Evolutionary conservation across 495 filamentous ascomycete genomes (phyloP).

Genomic region (Hyaloscypha variabilis): DNA sequence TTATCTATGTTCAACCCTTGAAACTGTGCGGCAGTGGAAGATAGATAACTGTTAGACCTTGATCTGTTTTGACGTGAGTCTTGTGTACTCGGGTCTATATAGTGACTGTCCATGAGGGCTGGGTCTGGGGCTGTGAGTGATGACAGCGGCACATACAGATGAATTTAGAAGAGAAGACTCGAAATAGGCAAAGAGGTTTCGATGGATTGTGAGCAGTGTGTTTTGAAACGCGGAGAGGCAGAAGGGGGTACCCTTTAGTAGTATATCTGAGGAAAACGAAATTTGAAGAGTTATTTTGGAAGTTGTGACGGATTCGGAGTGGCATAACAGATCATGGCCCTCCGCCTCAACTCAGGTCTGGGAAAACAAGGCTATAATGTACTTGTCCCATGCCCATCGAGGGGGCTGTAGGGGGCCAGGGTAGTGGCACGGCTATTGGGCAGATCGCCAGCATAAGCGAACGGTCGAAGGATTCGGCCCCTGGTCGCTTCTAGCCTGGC

Average conservation of each 20-base stretch:
- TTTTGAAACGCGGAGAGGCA: constrained; percentile 26
- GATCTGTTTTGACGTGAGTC: constrained; percentile 35
- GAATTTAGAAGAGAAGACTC: constrained; percentile 20
- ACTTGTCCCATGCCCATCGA: not conserved
- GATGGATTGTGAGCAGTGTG: constrained; percentile 23
- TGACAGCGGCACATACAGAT: constrained; percentile 31
- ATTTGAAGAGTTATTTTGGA: constrained; percentile 27
- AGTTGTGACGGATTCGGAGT: constrained; percentile 21
- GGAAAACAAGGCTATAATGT: constrained; percentile 27
- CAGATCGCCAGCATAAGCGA: constrained; percentile 4
- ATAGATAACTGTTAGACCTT: constrained; percentile 31
- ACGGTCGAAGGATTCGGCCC: constrained; percentile 24
- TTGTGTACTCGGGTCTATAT: constrained; percentile 32
- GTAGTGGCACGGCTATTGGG: too few species aligned
- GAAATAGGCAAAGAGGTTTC: constrained; percentile 25
- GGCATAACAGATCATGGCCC: constrained; percentile 25
- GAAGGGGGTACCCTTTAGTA: constrained; percentile 8
- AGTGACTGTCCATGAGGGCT: constrained; percentile 31
- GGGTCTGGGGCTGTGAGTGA: constrained; percentile 27
- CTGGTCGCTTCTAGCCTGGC: constrained; percentile 12
- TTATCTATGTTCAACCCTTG: constrained; percentile 27
- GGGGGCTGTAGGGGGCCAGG: not conserved
- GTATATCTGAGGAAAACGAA: constrained; percentile 15
- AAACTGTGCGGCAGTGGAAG: constrained; percentile 27
- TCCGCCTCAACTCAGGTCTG: constrained; percentile 31